A percentile compares a stretch with the other conserved stretches of the same genome.
Conservation (phyloP, 345 rosid species). For the Dovyalis caffra region DNA sequence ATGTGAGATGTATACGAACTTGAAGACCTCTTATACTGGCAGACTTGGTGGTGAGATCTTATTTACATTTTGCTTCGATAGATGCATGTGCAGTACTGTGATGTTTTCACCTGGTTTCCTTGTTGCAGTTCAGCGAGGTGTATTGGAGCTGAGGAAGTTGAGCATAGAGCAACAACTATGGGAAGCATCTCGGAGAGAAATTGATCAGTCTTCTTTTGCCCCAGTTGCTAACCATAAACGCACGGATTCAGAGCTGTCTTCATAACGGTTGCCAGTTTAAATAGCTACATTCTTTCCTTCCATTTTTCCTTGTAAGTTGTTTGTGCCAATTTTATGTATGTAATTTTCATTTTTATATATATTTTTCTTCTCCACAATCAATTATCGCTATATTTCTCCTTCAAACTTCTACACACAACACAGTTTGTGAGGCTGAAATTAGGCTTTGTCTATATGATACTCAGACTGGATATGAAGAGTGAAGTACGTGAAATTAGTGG, state of each 20-base stretch:
- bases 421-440: slow-evolving; percentile 5
- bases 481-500: not conserved
- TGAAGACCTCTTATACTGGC: not conserved
- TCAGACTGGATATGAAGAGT: not conserved
- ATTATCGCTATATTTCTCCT: not conserved
- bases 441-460: slow-evolving; percentile 6
- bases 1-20: not conserved
- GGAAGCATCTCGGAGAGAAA: slow-evolving; percentile 80
- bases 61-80: not conserved
- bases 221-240: slow-evolving; percentile 27
- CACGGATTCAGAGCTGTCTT: slow-evolving; percentile 25
- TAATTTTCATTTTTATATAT: not conserved
- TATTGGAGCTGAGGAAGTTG: slow-evolving; percentile 75
- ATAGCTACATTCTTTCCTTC: not conserved
- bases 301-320: not conserved
- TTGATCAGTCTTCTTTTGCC: slow-evolving; percentile 34
- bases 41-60: not conserved
- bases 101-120: not conserved
- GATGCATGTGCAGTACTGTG: not conserved
- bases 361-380: slow-evolving; percentile 5
- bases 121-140: slow-evolving; percentile 69
- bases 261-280: not conserved
- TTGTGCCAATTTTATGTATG: slow-evolving; percentile 3
- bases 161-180: slow-evolving; percentile 88
- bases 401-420: slow-evolving; percentile 5